Evolutionary conservation across 495 filamentous ascomycete species (phyloP).

Genomic region (Aspergillus avenaceus): DNA sequence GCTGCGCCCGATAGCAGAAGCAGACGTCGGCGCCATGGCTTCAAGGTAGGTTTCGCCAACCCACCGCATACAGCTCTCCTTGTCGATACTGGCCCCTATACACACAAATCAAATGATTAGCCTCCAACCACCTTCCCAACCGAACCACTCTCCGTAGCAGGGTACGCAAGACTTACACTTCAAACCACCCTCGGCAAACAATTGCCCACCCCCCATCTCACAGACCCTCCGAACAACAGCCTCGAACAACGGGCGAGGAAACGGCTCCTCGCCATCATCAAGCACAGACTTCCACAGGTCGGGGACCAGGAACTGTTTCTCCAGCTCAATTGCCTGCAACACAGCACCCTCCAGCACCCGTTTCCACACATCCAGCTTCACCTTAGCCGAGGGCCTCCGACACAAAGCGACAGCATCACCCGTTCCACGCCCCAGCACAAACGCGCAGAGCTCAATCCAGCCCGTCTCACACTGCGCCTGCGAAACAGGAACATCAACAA

Average conservation of each 20-base stretch:
- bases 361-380: constrained; percentile 43
- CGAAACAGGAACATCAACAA: constrained; percentile 44
- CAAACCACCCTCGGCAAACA: constrained; percentile 16
- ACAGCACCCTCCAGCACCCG: constrained; percentile 41
- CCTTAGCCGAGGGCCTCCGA: constrained; percentile 40
- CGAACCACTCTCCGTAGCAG: neutral
- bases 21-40: constrained; percentile 35
- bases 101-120: constrained; percentile 3
- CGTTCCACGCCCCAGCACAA: constrained; percentile 25
- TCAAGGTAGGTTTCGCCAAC: constrained; percentile 51
- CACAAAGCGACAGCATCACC: constrained; percentile 13
- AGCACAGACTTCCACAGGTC: constrained; percentile 47
- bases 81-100: constrained; percentile 46
- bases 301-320: constrained; percentile 41
- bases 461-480: constrained; percentile 37
- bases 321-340: constrained; percentile 41
- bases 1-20: constrained; percentile 34
- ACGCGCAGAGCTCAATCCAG: constrained; percentile 48
- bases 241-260: constrained; percentile 37
- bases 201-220: constrained; percentile 13
- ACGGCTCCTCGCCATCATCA: constrained; percentile 37
- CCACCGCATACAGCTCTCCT: constrained; percentile 40
- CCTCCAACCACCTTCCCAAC: neutral
- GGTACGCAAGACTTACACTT: constrained; percentile 34
- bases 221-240: constrained; percentile 40